phyloP scores from a whole-genome alignment of 2,329 filamentous ascomycete species.

The Akanthomyces lecanii region DNA sequence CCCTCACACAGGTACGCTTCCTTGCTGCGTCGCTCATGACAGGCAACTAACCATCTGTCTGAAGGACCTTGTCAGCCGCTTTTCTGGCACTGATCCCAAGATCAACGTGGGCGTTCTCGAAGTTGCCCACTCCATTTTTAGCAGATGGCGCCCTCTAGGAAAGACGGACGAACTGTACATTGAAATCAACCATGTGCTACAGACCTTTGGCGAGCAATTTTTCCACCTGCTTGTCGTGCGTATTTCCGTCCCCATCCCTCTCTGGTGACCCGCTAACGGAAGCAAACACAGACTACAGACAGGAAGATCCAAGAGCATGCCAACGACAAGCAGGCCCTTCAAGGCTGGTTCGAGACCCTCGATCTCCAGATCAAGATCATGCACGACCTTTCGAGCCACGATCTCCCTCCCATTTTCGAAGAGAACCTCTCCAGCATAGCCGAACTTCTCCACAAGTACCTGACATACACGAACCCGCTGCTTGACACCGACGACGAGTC shows the following conservation, averaged over 20 bases:
- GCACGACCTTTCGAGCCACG: slow-evolving; percentile 95
- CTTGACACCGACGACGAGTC: slow-evolving; percentile 84
- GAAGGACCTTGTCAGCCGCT: slow-evolving; percentile 79
- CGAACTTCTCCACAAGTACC: slow-evolving; percentile 82
- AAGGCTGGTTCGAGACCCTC: slow-evolving; percentile 76
- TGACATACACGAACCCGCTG: slow-evolving; percentile 80
- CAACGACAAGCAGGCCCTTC: slow-evolving; percentile 68
- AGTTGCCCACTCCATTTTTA: slow-evolving; percentile 97
- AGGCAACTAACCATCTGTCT: not conserved
- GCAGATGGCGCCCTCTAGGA: slow-evolving; percentile 90
- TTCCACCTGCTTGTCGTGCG: slow-evolving; percentile 70
- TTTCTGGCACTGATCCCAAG: slow-evolving; percentile 75
- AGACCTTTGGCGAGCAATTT: slow-evolving; percentile 79
- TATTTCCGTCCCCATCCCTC: not conserved
- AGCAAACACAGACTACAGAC: slow-evolving; percentile 55
- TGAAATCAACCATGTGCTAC: slow-evolving; percentile 94
- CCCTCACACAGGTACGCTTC: slow-evolving; percentile 69
- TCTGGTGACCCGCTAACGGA: slow-evolving; percentile 19
- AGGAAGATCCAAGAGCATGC: slow-evolving; percentile 69
- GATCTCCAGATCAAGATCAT: slow-evolving; percentile 88
- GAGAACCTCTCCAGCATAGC: slow-evolving; percentile 77
- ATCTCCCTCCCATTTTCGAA: slow-evolving; percentile 91
- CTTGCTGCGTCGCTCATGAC: not conserved
- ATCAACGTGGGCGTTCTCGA: slow-evolving; percentile 93
- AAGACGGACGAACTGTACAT: slow-evolving; percentile 87